phyloP scores from a whole-genome alignment of 139 green algal species.

The Gonium pectorale region DNA sequence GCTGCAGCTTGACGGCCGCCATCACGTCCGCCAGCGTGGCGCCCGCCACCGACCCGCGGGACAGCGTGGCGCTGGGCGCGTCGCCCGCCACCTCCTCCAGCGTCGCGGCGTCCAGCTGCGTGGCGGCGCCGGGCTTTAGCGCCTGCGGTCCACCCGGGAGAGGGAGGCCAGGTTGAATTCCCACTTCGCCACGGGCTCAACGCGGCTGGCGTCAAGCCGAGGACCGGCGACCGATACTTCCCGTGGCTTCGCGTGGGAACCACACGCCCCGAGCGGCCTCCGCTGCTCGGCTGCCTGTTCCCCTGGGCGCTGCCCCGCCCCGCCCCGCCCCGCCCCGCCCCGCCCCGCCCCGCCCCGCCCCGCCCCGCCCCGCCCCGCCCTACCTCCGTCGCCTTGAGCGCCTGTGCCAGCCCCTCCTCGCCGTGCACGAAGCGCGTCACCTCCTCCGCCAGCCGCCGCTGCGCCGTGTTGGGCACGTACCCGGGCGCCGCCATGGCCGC shows the following conservation, averaged over 20 bases:
- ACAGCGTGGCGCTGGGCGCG: constrained; percentile 75
- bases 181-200: no score
- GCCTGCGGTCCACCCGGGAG: constrained; percentile 67
- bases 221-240: no score
- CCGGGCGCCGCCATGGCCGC: constrained; percentile 63
- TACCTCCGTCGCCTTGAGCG: constrained; percentile 89
- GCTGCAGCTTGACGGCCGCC: constrained; percentile 83
- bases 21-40: constrained; percentile 84
- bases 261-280: no score
- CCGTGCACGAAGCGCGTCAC: constrained; percentile 97
- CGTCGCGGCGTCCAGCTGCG: constrained; percentile 82
- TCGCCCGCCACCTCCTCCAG: constrained; percentile 85
- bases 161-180: no score
- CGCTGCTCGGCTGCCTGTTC: no score
- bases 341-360: neutral
- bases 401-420: constrained; percentile 88
- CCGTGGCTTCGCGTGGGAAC: no score
- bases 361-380: constrained; percentile 28
- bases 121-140: constrained; percentile 82
- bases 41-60: constrained; percentile 68
- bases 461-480: constrained; percentile 92
- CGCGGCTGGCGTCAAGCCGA: no score
- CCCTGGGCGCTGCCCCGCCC: no score
- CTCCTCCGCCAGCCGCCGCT: constrained; percentile 92
- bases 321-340: no score